phyloP scores from a whole-genome alignment of 495 filamentous ascomycete species.

The Talaromyces proteolyticus region DNA sequence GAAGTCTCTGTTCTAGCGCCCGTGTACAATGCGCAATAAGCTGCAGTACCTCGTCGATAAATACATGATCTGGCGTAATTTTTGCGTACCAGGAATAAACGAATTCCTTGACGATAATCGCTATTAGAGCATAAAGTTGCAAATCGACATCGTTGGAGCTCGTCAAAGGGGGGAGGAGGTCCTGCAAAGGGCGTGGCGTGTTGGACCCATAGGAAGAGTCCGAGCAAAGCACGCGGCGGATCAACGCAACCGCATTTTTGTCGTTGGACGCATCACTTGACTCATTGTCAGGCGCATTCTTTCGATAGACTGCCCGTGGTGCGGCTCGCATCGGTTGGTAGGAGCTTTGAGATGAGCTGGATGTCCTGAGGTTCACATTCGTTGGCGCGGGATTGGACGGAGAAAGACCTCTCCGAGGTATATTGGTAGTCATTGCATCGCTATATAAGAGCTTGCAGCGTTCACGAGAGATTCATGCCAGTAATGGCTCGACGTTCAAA shows the following conservation, averaged over 20 bases:
- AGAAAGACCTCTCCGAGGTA: constrained; percentile 31
- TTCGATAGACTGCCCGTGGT: constrained; percentile 24
- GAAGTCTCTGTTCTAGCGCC: constrained; percentile 76
- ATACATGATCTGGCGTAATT: constrained; percentile 82
- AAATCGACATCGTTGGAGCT: constrained; percentile 88
- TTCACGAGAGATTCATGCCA: not conserved
- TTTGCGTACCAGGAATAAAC: constrained; percentile 89
- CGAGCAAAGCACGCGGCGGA: constrained; percentile 62
- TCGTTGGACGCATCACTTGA: constrained; percentile 40
- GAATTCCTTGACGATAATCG: constrained; percentile 81
- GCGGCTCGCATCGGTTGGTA: constrained; percentile 23
- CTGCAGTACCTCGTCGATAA: constrained; percentile 80
- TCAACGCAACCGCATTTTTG: constrained; percentile 51
- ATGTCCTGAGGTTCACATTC: constrained; percentile 25
- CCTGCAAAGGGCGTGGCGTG: constrained; percentile 56
- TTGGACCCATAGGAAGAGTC: constrained; percentile 34
- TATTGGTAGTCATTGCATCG: constrained; percentile 38
- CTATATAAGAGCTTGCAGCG: constrained; percentile 10
- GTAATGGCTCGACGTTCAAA: not conserved
- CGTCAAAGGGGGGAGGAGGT: constrained; percentile 83
- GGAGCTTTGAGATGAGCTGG: constrained; percentile 28
- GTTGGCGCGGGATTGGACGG: constrained; percentile 47
- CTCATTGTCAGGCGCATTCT: constrained; percentile 20
- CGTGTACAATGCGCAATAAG: constrained; percentile 87
- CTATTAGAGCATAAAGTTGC: constrained; percentile 86